These are phyloP conservation scores for Trichoderma sp. DNA, from an alignment of 2,329 filamentous ascomycete species.

Conservation along the genomic window DNA sequence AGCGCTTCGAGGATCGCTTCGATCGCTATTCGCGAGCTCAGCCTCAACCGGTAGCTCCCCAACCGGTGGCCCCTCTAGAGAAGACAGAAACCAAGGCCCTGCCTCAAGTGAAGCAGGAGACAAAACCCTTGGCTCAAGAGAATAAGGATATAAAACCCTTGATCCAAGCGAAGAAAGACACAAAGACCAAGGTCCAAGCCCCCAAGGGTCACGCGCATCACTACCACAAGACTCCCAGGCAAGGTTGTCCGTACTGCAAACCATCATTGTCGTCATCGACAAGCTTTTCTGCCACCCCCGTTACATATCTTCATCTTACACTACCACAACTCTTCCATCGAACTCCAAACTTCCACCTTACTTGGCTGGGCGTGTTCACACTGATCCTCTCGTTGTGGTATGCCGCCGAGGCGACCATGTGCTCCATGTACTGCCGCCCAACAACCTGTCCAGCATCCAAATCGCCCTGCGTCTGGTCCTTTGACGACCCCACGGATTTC, in stretches of 20 bases:
- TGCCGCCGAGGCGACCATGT: conserved; percentile 52
- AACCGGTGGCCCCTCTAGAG: not conserved
- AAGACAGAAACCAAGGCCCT: not conserved
- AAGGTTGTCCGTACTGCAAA: conserved; percentile 23
- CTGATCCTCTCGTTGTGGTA: conserved; percentile 52
- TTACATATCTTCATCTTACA: conserved; percentile 43
- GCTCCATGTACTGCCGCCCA: conserved; percentile 53
- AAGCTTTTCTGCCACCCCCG: conserved; percentile 19
- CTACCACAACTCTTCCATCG: conserved; percentile 48
- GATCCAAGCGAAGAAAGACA: conserved; percentile 12
- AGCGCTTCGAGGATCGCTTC: conserved; percentile 54
- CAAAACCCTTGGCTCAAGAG: not conserved
- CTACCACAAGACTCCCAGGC: not conserved
- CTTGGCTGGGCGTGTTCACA: conserved; percentile 47
- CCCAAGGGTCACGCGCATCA: conserved; percentile 22
- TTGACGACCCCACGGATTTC: conserved; percentile 57
- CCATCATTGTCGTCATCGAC: conserved; percentile 7
- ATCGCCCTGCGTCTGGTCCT: conserved; percentile 53
- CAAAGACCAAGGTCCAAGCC: not conserved
- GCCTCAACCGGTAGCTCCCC: not conserved
- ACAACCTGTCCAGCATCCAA: conserved; percentile 42
- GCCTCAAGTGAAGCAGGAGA: not conserved
- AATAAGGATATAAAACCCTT: not conserved
- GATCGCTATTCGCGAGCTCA: conserved; percentile 47
- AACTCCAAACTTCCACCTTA: conserved; percentile 46